A percentile compares a stretch with the other conserved stretches of the same genome.
Evolutionary conservation across 2,329 filamentous ascomycete species (phyloP).

Genomic region (Aspergillus candidus): DNA sequence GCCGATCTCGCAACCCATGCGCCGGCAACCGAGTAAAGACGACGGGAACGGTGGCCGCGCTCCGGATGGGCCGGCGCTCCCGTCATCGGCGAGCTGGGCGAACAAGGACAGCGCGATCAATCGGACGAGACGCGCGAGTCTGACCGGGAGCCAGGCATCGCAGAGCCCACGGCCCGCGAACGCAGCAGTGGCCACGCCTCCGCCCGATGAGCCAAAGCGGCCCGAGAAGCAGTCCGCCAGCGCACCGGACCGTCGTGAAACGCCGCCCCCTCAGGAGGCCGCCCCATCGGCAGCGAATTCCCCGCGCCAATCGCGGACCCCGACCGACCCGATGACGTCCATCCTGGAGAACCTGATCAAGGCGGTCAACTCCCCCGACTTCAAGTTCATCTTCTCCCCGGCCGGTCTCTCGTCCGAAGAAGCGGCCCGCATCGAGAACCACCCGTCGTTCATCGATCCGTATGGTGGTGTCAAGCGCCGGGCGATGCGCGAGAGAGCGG

Average conservation of each 20-base stretch:
- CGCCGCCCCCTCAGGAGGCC: slow-evolving; percentile 19
- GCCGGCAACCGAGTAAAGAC: slow-evolving; percentile 64
- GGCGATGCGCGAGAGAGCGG: slow-evolving; percentile 64
- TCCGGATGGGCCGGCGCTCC: slow-evolving; percentile 82
- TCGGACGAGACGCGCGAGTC: slow-evolving; percentile 63
- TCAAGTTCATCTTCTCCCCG: slow-evolving; percentile 51
- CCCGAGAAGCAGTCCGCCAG: slow-evolving; percentile 25
- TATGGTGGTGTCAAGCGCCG: slow-evolving; percentile 76
- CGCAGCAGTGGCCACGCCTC: slow-evolving; percentile 37
- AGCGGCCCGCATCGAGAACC: slow-evolving; percentile 48
- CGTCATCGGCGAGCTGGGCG: slow-evolving; percentile 91
- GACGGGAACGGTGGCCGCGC: slow-evolving; percentile 56
- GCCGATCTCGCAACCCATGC: slow-evolving; percentile 56
- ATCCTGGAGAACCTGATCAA: slow-evolving; percentile 40
- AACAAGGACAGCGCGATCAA: slow-evolving; percentile 59
- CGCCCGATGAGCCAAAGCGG: slow-evolving; percentile 31
- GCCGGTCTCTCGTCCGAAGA: slow-evolving; percentile 43
- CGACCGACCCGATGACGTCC: slow-evolving; percentile 21
- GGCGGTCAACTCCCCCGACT: slow-evolving; percentile 44
- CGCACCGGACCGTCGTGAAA: slow-evolving; percentile 21
- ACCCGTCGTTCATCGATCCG: slow-evolving; percentile 75
- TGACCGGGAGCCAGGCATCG: slow-evolving; percentile 72
- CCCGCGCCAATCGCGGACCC: slow-evolving; percentile 11
- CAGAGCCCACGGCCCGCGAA: slow-evolving; percentile 66
- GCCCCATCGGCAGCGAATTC: slow-evolving; percentile 18